Evolutionary conservation across 805 yeast genomes (phyloP), one percentile per base, ranked within the genome.

Genomic region (Debaryomyces castellii): DNA sequence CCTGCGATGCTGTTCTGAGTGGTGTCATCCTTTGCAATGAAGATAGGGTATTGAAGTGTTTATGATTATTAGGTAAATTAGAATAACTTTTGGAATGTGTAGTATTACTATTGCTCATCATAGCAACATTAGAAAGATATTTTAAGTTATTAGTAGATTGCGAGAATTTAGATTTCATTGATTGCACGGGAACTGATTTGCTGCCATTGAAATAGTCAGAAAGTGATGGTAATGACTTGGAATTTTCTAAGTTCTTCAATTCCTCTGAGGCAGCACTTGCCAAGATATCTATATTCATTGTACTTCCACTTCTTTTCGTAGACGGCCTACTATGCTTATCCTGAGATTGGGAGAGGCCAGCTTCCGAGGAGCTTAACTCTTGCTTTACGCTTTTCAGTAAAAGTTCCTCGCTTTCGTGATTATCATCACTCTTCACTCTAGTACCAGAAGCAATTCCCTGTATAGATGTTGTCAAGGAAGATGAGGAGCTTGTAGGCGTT

Each of bases 11-110:
- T 27, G 55, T 45, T 32, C 72, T 60, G 22, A 81, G 57, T 6
- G 85, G 87, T 0, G 86, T 82, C 84, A 82, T 79, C 57, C 83
- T 71, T 57, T 82, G 87, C 44, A 83, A 60, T 3, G 86, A 75
- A 40, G 73, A 65, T 36, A 74, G 60, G 4, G 77, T 63, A 54
- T 58, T 68, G 37, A 71, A 52, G 3, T 46, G 63, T 40, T 52
- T 49, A 50, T 39, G 46, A 34, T 51, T 46, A 36, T 52, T 51
- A 17, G 55, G 36, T 27, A 52, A 40, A 14, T 53, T 51, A 17
- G 55, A 51, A 23, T 49, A 51, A 41, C 56, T 55, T 25, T 49
- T 46, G 2, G 52, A 47, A 38, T 51, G 50, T 18, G 40, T 22
- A 20, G 37, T 25, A 17, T 16, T 23, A 17, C 28, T 38, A 12